phyloP scores from a whole-genome alignment of 768 basidiomycete genomes.

The Neoboletus brunneissimus region DNA sequence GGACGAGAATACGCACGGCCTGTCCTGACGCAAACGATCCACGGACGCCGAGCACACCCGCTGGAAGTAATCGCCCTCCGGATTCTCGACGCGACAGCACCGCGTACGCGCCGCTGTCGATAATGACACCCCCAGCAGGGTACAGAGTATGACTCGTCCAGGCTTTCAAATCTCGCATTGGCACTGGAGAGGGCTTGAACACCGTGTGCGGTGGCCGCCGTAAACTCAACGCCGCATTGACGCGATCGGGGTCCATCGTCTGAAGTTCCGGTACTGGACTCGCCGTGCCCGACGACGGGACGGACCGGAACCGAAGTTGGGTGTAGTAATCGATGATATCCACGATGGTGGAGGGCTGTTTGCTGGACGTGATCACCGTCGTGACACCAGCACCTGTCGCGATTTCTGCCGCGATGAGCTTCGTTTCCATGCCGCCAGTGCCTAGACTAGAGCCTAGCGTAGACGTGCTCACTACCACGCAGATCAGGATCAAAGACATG shows the following conservation, averaged over 20 bases:
- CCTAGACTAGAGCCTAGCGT: constrained; percentile 92
- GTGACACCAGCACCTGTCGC: constrained; percentile 93
- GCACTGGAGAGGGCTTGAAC: constrained; percentile 71
- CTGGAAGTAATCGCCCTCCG: constrained; percentile 89
- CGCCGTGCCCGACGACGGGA: constrained; percentile 33
- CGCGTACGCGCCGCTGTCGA: constrained; percentile 85
- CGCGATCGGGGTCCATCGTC: constrained; percentile 23
- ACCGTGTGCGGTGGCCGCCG: constrained; percentile 80
- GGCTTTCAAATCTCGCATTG: constrained; percentile 82
- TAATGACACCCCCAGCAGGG: constrained; percentile 83
- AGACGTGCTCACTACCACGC: constrained; percentile 73
- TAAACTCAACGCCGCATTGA: constrained; percentile 22
- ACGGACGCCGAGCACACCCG: constrained; percentile 81
- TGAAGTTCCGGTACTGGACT: constrained; percentile 28
- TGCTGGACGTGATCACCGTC: constrained; percentile 87
- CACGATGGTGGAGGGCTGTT: constrained; percentile 69
- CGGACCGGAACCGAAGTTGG: constrained; percentile 37
- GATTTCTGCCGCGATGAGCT: constrained; percentile 96
- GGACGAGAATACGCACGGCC: constrained; percentile 81
- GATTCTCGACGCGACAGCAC: constrained; percentile 84
- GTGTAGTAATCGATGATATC: constrained; percentile 78
- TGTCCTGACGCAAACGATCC: constrained; percentile 94
- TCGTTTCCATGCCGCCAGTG: constrained; percentile 99
- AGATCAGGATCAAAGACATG: neutral
- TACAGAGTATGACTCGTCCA: constrained; percentile 97